Percentiles rank a stretch among this genome's conserved stretches.
phyloP scores from a whole-genome alignment of 306 rosid genomes.

The Corylus heterophylla region DNA sequence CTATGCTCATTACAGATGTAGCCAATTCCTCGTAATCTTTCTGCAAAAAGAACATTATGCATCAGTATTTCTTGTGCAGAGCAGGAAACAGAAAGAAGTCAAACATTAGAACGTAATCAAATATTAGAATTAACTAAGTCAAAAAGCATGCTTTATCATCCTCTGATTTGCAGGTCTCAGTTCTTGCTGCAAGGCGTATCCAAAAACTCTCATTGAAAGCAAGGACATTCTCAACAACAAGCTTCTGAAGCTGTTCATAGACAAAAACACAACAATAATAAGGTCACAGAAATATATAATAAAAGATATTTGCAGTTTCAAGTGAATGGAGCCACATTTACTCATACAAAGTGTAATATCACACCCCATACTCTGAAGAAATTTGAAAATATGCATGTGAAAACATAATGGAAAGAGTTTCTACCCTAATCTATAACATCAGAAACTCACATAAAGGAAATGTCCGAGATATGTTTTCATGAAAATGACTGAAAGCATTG shows the following conservation, averaged over 20 bases:
- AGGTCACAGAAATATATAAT: slow-evolving; percentile 13
- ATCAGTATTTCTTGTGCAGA: slow-evolving; percentile 14
- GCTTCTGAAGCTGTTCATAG: slow-evolving; percentile 73
- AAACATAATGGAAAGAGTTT: slow-evolving; percentile 2
- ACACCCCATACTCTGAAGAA: background rate
- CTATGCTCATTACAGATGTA: slow-evolving; percentile 65
- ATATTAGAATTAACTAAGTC: slow-evolving; percentile 28
- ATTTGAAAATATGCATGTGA: background rate
- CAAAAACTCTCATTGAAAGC: slow-evolving; percentile 84
- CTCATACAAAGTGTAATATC: background rate
- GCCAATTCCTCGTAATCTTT: slow-evolving; percentile 96
- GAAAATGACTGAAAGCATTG: background rate
- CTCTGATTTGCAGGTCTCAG: slow-evolving; percentile 87
- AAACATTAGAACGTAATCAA: slow-evolving; percentile 1
- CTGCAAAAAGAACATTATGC: slow-evolving; percentile 44
- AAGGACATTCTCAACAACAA: slow-evolving; percentile 79
- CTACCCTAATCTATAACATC: background rate
- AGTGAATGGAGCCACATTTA: background rate
- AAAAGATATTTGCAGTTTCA: background rate
- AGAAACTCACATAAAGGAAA: background rate
- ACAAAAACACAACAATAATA: slow-evolving; percentile 26
- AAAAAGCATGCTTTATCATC: slow-evolving; percentile 80
- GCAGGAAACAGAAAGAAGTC: slow-evolving; percentile 19
- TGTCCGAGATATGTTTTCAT: background rate
- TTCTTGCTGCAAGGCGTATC: slow-evolving; percentile 87